phyloP scores from a whole-genome alignment of 1,139 yeast species.

The Candida pseudoviswanathii region DNA sequence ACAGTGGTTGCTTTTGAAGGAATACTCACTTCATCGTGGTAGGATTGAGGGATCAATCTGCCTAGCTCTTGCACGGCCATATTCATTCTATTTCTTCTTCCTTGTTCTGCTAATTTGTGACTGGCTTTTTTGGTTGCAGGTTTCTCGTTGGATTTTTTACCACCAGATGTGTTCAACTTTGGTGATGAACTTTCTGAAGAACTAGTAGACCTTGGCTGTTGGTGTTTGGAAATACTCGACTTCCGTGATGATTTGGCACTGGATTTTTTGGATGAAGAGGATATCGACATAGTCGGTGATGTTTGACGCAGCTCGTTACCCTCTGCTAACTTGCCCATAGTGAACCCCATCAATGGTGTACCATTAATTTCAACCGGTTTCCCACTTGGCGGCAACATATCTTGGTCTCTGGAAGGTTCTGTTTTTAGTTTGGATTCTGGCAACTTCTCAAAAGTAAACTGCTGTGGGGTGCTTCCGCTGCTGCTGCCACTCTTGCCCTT shows the following conservation, averaged over 20 bases:
- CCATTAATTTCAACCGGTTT: constrained; percentile 18
- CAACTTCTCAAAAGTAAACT: constrained; percentile 27
- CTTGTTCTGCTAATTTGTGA: constrained; percentile 95
- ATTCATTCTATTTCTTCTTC: constrained; percentile 90
- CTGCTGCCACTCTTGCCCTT: constrained; percentile 15
- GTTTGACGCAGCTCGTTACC: constrained; percentile 18
- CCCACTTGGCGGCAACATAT: constrained; percentile 42
- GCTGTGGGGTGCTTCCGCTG: neutral
- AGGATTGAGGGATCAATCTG: constrained; percentile 61
- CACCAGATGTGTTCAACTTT: constrained; percentile 8
- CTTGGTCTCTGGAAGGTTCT: constrained; percentile 14
- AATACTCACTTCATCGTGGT: constrained; percentile 59
- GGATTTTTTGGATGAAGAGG: neutral
- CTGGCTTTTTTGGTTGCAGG: constrained; percentile 65
- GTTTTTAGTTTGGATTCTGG: constrained; percentile 34
- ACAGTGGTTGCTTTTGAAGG: constrained; percentile 95
- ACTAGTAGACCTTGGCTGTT: constrained; percentile 15
- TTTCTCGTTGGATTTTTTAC: constrained; percentile 23
- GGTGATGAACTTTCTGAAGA: constrained; percentile 24
- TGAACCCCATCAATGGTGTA: constrained; percentile 47
- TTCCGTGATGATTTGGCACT: constrained; percentile 9
- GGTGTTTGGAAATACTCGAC: constrained; percentile 7
- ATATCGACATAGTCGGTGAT: neutral
- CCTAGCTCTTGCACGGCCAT: constrained; percentile 78
- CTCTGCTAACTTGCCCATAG: constrained; percentile 51